phyloP scores from a whole-genome alignment of 768 basidiomycete genomes.

The Kwoniella newhampshirensis region DNA sequence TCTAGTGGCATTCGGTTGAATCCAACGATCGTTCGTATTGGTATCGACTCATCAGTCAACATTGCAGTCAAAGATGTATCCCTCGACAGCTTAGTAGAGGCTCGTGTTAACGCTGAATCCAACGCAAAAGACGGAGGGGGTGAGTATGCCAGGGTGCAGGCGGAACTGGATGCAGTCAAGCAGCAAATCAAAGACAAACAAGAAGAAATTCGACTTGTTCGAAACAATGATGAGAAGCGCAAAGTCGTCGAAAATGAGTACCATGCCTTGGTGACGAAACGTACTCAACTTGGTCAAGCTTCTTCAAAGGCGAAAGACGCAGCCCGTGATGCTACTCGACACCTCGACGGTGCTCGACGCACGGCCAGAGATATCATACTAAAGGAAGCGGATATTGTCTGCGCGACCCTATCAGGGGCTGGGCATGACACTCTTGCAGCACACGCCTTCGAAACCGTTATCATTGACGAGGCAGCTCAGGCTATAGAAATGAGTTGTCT shows the following conservation, averaged over 20 bases:
- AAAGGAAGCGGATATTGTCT: slow-evolving; percentile 86
- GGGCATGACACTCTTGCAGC: slow-evolving; percentile 79
- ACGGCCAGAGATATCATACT: slow-evolving; percentile 74
- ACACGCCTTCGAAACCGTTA: slow-evolving; percentile 88
- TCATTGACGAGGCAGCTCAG: slow-evolving; percentile 98
- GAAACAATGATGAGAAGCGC: slow-evolving; percentile 62
- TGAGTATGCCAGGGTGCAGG: slow-evolving; percentile 64
- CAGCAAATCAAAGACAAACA: slow-evolving; percentile 62
- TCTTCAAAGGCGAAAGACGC: slow-evolving; percentile 78
- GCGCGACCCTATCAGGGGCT: slow-evolving; percentile 86
- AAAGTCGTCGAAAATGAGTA: slow-evolving; percentile 71
- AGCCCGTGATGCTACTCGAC: slow-evolving; percentile 73
- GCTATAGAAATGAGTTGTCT: slow-evolving; percentile 91
- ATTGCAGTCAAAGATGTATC: slow-evolving; percentile 78
- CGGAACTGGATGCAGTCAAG: slow-evolving; percentile 71
- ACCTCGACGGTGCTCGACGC: slow-evolving; percentile 77
- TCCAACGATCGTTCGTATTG: slow-evolving; percentile 86
- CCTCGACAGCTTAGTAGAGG: slow-evolving; percentile 80
- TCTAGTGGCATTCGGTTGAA: slow-evolving; percentile 60
- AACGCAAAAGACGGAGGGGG: slow-evolving; percentile 52
- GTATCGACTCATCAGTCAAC: slow-evolving; percentile 71
- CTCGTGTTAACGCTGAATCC: slow-evolving; percentile 53
- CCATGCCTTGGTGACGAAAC: slow-evolving; percentile 63
- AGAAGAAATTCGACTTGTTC: slow-evolving; percentile 61
- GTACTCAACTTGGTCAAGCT: slow-evolving; percentile 65